These are phyloP conservation scores for Ustilago trichophora DNA, from an alignment of 1,284 basidiomycete species.

Conservation along the genomic window DNA sequence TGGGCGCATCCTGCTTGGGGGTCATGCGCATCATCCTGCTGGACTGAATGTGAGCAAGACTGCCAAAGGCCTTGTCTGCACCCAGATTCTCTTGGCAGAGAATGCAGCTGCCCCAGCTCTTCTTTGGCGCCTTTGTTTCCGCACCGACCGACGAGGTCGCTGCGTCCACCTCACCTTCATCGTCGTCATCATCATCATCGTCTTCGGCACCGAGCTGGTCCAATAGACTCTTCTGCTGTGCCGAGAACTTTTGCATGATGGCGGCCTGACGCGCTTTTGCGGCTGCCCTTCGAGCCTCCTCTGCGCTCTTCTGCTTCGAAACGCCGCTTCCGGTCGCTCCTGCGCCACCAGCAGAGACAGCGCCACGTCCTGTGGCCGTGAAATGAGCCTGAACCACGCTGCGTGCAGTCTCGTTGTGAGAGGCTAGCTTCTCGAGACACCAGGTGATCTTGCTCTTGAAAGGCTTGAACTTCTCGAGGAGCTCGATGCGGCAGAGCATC, in stretches of 20 bases:
- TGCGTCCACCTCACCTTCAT: conserved; percentile 40
- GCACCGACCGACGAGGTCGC: conserved; percentile 14
- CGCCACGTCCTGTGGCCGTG: conserved; percentile 26
- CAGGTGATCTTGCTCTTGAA: conserved; percentile 54
- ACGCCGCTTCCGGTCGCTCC: conserved; percentile 2
- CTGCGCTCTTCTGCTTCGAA: conserved; percentile 27
- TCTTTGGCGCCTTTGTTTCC: conserved; percentile 26
- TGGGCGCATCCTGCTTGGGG: conserved; percentile 74
- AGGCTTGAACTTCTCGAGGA: conserved; percentile 45
- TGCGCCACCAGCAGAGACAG: conserved; percentile 7
- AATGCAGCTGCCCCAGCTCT: conserved; percentile 81
- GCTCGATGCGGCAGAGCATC: conserved; percentile 48
- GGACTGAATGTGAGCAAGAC: conserved; percentile 87
- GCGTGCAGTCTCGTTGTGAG: conserved; percentile 14
- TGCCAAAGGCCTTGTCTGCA: conserved; percentile 79
- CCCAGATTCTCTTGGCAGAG: conserved; percentile 96
- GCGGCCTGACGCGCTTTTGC: conserved; percentile 63
- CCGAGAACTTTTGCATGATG: conserved; percentile 64
- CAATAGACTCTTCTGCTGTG: conserved; percentile 62
- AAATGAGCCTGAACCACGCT: conserved; percentile 16
- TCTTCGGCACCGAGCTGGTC: conserved; percentile 59
- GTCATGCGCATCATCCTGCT: conserved; percentile 84
- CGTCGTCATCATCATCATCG: conserved; percentile 53
- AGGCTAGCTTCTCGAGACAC: conserved; percentile 49
- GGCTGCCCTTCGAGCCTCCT: conserved; percentile 54